phyloP scores from a whole-genome alignment of 805 yeast genomes.

The Komagataella kurtzmanii region DNA sequence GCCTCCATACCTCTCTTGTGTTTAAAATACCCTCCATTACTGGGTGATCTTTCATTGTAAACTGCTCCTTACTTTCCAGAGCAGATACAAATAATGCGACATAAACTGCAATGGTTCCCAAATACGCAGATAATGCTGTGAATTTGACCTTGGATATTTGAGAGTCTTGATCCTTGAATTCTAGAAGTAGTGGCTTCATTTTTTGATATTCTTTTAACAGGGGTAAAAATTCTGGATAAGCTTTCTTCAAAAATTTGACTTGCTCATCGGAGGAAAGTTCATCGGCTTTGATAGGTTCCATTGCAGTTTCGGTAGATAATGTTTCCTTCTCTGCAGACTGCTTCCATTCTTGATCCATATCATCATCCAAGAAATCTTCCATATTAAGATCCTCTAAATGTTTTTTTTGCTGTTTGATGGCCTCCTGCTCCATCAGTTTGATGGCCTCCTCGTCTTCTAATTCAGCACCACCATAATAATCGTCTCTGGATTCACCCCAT shows the following conservation, averaged over 20 bases:
- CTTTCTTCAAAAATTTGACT: slow-evolving; percentile 36
- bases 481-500: slow-evolving; percentile 34
- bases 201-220: slow-evolving; percentile 45
- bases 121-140: slow-evolving; percentile 64
- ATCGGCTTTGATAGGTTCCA: slow-evolving; percentile 13
- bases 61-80: slow-evolving; percentile 32
- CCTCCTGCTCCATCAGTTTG: slow-evolving; percentile 74
- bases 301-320: slow-evolving; percentile 20
- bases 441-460: slow-evolving; percentile 67
- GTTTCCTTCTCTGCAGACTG: slow-evolving; percentile 36
- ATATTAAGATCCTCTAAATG: slow-evolving; percentile 65
- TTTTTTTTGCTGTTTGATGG: slow-evolving; percentile 70
- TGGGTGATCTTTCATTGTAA: slow-evolving; percentile 70
- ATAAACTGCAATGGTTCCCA: slow-evolving; percentile 69
- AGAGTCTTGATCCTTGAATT: slow-evolving; percentile 17
- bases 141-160: slow-evolving; percentile 35
- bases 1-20: slow-evolving; percentile 82
- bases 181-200: slow-evolving; percentile 27
- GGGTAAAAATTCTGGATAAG: slow-evolving; percentile 79
- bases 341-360: slow-evolving; percentile 69
- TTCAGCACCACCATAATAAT: slow-evolving; percentile 50
- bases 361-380: slow-evolving; percentile 70
- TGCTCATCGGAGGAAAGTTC: slow-evolving; percentile 34
- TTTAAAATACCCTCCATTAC: slow-evolving; percentile 80
- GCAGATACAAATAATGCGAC: slow-evolving; percentile 59